Evolutionary conservation across 768 basidiomycete genomes (phyloP), one percentile per base, ranked within the genome.

Genomic region (Lactarius sp.): DNA sequence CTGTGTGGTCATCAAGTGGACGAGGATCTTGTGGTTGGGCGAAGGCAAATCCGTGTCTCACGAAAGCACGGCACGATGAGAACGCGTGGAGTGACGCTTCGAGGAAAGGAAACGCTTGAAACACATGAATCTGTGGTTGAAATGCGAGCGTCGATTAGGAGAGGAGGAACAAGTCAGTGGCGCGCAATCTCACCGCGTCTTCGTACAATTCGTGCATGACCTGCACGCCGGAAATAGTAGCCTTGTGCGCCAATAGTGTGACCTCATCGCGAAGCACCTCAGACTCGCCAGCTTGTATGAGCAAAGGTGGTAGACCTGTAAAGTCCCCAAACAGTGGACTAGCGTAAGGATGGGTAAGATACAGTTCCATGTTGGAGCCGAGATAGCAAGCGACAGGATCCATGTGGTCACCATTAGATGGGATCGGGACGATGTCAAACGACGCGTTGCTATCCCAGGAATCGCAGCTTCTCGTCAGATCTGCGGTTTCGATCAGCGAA

Each of bases 231-330:
- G 90, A 85, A 33, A 90, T 73, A 5, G 86, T 84, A 12, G 97
- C 97, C 73, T 99, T 99, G 75, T 96, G 92, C 1, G 95, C 94
- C 33, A 98, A 74, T 9, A 99, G 80, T 16, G 88, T 88, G 27
- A 92, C 88, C 73, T 98, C 96, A 70, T 99, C 96, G 33, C 94
- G 80, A n/a, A 99, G 79, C 0, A 97, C 93, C 72, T 99, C 96
- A 1, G 92, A 88, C 66, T 98, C 96, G 18, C 96, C 96, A 2
- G 86, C 87, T 72, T 96, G 94, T 47, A 98, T 88, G 12, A 98
- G 80, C 70, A 98, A 72, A 0, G 96, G 96, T 10, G 96, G 96
- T 18, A 99, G 77, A 8, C 88, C 90, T 10, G 79, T 77, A 65
- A 95, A 88, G 71, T 94, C 84, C 20, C 97, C 96, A 69, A 99